Evolutionary conservation across 352 stramenopile species (phyloP).

Genomic region (Pythium phragmiticola): DNA sequence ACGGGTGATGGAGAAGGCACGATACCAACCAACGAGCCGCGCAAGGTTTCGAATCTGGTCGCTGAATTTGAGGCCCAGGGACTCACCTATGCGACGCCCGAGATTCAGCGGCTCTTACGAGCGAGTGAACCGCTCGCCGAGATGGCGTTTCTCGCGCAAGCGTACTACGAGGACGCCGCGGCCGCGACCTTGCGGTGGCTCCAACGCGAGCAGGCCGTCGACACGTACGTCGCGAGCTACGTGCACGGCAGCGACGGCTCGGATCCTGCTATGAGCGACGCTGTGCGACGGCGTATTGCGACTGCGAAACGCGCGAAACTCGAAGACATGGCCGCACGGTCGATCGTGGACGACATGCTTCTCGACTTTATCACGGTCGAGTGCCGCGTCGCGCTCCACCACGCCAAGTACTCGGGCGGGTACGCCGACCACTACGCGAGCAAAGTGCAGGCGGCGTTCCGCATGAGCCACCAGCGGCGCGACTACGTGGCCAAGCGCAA

Average conservation of each 20-base stretch:
- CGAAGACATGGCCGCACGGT: conserved; percentile 45
- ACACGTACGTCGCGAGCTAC: conserved; percentile 40
- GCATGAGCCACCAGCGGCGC: conserved; percentile 67
- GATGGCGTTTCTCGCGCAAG: conserved; percentile 47
- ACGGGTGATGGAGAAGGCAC: neutral
- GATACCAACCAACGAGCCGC: neutral
- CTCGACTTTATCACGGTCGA: conserved; percentile 51
- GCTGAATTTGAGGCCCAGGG: conserved; percentile 18
- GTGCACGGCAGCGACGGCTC: conserved; percentile 22
- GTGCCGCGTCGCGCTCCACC: conserved; percentile 50
- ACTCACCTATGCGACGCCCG: conserved; percentile 17
- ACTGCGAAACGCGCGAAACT: conserved; percentile 37
- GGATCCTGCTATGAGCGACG: conserved; percentile 25
- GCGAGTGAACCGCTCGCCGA: conserved; percentile 31
- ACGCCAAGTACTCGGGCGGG: conserved; percentile 55
- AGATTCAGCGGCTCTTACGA: conserved; percentile 27
- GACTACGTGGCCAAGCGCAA: conserved; percentile 46
- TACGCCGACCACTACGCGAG: conserved; percentile 68
- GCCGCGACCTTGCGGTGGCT: conserved; percentile 37
- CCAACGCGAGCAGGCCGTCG: conserved; percentile 48
- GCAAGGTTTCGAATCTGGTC: neutral
- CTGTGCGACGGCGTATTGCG: conserved; percentile 30
- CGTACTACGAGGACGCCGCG: conserved; percentile 41
- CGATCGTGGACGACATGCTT: conserved; percentile 66
- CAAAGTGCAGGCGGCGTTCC: conserved; percentile 67